Base-by-base conservation (phyloP, 345 rosid genomes). In the Dipteronia sinensis region DNA sequence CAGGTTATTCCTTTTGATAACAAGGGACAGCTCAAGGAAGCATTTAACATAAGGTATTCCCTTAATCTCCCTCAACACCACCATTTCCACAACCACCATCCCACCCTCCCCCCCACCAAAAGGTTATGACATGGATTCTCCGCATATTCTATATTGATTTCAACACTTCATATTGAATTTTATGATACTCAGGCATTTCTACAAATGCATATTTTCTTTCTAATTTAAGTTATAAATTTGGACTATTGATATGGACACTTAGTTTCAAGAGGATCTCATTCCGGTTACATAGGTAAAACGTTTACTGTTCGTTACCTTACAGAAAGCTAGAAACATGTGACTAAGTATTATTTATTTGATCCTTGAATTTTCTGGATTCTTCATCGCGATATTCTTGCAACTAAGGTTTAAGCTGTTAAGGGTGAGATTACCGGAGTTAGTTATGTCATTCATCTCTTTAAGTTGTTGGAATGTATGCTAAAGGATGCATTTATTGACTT, bases 1-100 rank as follows among this genome's bases (percentile, higher is more conserved):
- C 85, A 93, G 97, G 98, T 93, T 31, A 92, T 95, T 88, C 98
- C 97, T 58, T 95, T 95, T 80, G 94, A 95, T 86, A 96, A 91
- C 78, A 94, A 90, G 84, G 99, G 95, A 78, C 94, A 90, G 79
- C 92, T 93, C 67, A 92, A 93, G 82, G 93, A 95, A 85, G 98
- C 98, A 13, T 95, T 90, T 83, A 93, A 93, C 85, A 89, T 95
- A 77, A 90, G 97, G 97, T n/a, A 86, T 74, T 77, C 65, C 67
- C 70, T 29, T 44, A 15, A 38, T 74, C 27, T 65, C 40, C 1
- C 6, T 3, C 19, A 65, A 27, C 44, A 4, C 38, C 17, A 7
- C 56, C 56, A 19, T 23, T 56, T 56, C n/a, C 62, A 56, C 5
- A 49, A 2, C 55, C 19, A 15, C 63, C 63, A 8, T 1, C 23